These are phyloP conservation scores for Wickerhamomyces silvicola DNA, from an alignment of 805 yeast genomes.

Conservation along the genomic window DNA sequence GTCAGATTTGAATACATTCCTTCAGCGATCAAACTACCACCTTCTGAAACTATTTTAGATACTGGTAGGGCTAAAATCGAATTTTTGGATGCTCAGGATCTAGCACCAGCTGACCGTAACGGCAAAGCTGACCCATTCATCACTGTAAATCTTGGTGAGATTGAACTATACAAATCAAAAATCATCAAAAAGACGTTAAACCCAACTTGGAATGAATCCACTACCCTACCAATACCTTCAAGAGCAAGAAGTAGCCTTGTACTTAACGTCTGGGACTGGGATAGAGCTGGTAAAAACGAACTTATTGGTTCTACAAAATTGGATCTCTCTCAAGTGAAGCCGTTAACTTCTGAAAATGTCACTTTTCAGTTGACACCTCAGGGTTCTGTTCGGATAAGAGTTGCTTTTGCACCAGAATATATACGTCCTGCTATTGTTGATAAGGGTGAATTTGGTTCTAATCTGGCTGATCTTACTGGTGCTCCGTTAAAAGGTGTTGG, in stretches of 20 bases:
- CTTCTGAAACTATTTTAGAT: conserved; percentile 57
- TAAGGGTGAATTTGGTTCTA: conserved; percentile 35
- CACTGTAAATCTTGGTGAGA: conserved; percentile 45
- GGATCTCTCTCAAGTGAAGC: conserved; percentile 44
- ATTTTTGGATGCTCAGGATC: conserved; percentile 46
- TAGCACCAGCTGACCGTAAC: conserved; percentile 58
- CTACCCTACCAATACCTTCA: conserved; percentile 54
- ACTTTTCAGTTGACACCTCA: conserved; percentile 52
- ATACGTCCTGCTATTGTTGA: conserved; percentile 55
- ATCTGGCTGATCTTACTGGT: conserved; percentile 33
- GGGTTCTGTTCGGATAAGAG: conserved; percentile 51
- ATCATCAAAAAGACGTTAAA: conserved; percentile 58
- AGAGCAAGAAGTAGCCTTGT: conserved; percentile 46
- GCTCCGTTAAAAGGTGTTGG: conserved; percentile 43
- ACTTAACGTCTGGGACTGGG: conserved; percentile 67
- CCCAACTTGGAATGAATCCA: conserved; percentile 73
- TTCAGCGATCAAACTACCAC: conserved; percentile 43
- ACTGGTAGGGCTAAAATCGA: conserved; percentile 59
- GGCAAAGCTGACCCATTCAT: conserved; percentile 76
- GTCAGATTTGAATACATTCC: conserved; percentile 60
- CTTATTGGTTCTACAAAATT: conserved; percentile 46
- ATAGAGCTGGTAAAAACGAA: conserved; percentile 65
- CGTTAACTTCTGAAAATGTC: conserved; percentile 38
- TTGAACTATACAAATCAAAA: conserved; percentile 49
- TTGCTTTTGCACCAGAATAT: conserved; percentile 58